phyloP scores from a whole-genome alignment of 495 filamentous ascomycete genomes.

The Saxophila tyrrhenica region DNA sequence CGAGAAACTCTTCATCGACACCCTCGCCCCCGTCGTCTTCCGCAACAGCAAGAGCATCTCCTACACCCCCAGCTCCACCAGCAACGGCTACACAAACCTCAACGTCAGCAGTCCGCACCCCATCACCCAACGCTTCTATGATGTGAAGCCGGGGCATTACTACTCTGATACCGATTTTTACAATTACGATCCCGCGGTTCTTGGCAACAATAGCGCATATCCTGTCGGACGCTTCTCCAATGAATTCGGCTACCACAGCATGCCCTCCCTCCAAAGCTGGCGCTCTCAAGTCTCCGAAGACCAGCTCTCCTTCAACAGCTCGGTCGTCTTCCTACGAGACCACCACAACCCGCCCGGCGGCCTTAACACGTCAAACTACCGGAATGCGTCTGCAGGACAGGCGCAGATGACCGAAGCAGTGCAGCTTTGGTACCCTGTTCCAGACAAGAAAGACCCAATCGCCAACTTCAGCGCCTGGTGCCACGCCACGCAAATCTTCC shows the following conservation, averaged over 20 bases:
- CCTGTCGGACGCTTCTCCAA: conserved; percentile 55
- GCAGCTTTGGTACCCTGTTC: conserved; percentile 50
- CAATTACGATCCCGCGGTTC: conserved; percentile 46
- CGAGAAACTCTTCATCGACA: conserved; percentile 50
- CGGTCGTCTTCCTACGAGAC: conserved; percentile 48
- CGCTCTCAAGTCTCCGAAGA: conserved; percentile 39
- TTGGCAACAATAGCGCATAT: conserved; percentile 47
- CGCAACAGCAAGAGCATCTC: conserved; percentile 54
- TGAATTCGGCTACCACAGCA: conserved; percentile 57
- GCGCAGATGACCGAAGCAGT: conserved; percentile 54
- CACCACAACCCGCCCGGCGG: conserved; percentile 51
- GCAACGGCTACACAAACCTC: conserved; percentile 49
- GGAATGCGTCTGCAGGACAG: conserved; percentile 39
- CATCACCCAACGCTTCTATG: conserved; percentile 51
- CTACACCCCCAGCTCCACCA: conserved; percentile 57
- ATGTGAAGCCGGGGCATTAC: conserved; percentile 42
- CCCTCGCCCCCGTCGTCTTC: conserved; percentile 50
- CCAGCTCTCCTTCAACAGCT: conserved; percentile 51
- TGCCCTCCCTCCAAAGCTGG: conserved; percentile 56
- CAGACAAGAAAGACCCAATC: conserved; percentile 42
- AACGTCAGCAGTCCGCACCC: conserved; percentile 47
- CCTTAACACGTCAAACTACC: conserved; percentile 37
- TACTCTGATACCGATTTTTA: conserved; percentile 64
- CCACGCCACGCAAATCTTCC: conserved; percentile 55
- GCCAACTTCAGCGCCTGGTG: conserved; percentile 63